These are phyloP conservation scores for Rutstroemia sp. DNA, from an alignment of 2,329 filamentous ascomycete species.

Conservation along the genomic window DNA sequence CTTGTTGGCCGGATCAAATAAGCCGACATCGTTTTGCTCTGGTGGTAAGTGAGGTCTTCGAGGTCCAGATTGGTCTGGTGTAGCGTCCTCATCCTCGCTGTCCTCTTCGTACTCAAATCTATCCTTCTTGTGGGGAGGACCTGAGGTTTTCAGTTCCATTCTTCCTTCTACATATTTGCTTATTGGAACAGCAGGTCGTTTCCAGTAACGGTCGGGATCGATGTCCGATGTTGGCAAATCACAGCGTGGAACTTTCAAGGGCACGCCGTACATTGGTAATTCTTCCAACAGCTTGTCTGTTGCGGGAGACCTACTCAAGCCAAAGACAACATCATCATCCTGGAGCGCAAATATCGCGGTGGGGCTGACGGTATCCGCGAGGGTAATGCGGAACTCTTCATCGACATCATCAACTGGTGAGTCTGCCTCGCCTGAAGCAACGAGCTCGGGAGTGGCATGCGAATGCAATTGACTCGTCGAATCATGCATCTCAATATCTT, in stretches of 20 bases:
- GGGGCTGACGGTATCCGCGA: constrained; percentile 49
- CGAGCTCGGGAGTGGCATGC: constrained; percentile 59
- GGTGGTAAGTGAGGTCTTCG: constrained; percentile 47
- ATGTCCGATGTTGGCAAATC: constrained; percentile 49
- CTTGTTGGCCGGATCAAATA: constrained; percentile 88
- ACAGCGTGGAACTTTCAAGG: constrained; percentile 50
- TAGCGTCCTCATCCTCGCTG: constrained; percentile 52
- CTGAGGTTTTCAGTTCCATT: constrained; percentile 59
- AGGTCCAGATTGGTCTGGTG: constrained; percentile 20
- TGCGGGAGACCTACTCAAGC: constrained; percentile 64
- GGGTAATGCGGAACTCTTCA: constrained; percentile 26
- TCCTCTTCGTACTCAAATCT: constrained; percentile 78
- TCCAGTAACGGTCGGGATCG: constrained; percentile 66
- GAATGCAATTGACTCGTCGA: constrained; percentile 19
- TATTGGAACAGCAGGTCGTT: constrained; percentile 68
- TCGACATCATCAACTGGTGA: constrained; percentile 39
- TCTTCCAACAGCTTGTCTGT: constrained; percentile 73
- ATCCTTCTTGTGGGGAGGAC: constrained; percentile 66
- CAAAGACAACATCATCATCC: constrained; percentile 74
- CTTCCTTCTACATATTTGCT: constrained; percentile 83
- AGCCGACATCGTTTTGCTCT: constrained; percentile 67
- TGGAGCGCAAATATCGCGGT: constrained; percentile 78
- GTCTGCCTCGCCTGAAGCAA: constrained; percentile 57
- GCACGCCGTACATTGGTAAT: constrained; percentile 69
- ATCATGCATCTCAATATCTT: constrained; percentile 30